Base-by-base conservation (phyloP, 2,329 filamentous ascomycete genomes). In the Penicillium sp. region DNA sequence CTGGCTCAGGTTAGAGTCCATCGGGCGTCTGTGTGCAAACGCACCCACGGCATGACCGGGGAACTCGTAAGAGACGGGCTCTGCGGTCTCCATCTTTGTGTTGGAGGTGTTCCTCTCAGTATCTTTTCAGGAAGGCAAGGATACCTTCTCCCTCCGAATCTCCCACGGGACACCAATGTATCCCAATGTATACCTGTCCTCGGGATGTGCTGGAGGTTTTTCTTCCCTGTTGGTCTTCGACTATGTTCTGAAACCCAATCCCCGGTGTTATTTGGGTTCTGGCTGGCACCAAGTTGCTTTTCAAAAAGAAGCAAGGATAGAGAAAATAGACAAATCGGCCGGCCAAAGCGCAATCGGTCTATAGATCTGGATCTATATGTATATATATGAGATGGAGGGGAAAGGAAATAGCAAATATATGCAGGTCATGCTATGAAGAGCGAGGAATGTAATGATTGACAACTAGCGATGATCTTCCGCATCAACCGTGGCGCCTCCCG, bases 11-110 rank as follows among this genome's bases (percentile, higher is more conserved):
- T 62, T 62, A 17, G 69, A 61, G 50, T 63, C 60, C 58, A 72
- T 64, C 53, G 69, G 60, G 13, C 68, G 69, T 49, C 68, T 68
- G 53, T 65, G 64, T 29, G 63, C 55, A 54, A 68, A 60, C 15
- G 63, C 58, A 22, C 68, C 64, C 43, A 71, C 57, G 33, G 62
- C 60, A 62, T 70, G 69, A 51, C 61, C 61, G 13, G 68, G 56
- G 49, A 69, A 70, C 38, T 68, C 65, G 53, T 69, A 72, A 28
- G 69, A 64, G 32, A 70, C 65, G 8, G 69, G 68, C 45, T 72
- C 68, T 38, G 65, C 62, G 19, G 69, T 64, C 55, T 72, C 69
- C 69, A 72, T 72, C 42, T 37, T 38, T 5, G 19, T 13, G 17
- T 37, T 48, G 15, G n/a, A n/a, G 24, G 6, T 37, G 15, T 43